These are phyloP conservation scores for Trichoderma endophyticum DNA, from an alignment of 2,329 filamentous ascomycete genomes.

Conservation along the genomic window DNA sequence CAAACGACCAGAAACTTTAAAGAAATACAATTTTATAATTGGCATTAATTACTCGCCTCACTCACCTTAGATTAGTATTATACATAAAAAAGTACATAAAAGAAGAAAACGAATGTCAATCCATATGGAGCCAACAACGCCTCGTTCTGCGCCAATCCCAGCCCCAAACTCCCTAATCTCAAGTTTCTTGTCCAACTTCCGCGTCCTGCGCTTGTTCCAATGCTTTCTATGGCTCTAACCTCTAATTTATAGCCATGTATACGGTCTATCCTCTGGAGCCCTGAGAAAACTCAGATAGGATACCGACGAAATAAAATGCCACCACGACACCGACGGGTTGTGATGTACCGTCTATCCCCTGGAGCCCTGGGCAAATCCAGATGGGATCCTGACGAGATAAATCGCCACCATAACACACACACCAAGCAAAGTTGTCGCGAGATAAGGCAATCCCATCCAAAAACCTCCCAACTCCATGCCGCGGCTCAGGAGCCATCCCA, in stretches of 20 bases:
- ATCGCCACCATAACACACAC: conserved; percentile 30
- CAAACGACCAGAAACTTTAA: too few relatives aligned
- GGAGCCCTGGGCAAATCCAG: conserved; percentile 20
- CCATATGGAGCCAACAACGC: background rate
- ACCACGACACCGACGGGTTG: conserved; percentile 28
- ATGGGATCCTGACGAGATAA: conserved; percentile 30
- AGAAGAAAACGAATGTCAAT: background rate
- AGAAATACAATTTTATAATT: too few relatives aligned
- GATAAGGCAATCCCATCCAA: conserved; percentile 51
- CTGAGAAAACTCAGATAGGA: conserved; percentile 26
- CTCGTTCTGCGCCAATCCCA: background rate
- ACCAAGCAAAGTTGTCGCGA: conserved; percentile 36
- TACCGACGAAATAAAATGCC: conserved; percentile 32
- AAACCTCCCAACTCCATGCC: conserved; percentile 46
- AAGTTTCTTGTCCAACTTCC: background rate
- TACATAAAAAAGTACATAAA: background rate
- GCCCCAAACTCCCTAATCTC: background rate
- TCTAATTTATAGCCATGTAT: background rate
- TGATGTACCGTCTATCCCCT: too few relatives aligned
- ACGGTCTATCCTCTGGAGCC: background rate
- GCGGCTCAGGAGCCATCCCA: conserved; percentile 45
- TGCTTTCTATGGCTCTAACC: background rate
- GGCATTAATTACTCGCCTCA: background rate
- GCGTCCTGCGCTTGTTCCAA: background rate
- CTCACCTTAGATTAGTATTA: background rate